Conservation (phyloP, 306 rosid genomes). For the Gastrolobium villosum region DNA sequence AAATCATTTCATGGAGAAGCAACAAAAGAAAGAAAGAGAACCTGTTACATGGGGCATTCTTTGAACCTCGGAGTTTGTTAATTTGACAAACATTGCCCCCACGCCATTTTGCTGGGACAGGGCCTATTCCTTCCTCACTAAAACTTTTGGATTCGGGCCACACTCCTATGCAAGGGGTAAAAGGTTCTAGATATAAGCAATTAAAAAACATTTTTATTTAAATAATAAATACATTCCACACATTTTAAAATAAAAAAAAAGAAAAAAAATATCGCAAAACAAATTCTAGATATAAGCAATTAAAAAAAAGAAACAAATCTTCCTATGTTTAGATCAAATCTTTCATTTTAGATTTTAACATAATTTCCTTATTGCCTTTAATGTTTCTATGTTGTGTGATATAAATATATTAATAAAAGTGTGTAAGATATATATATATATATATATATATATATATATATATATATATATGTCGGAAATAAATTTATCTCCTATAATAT, state of each 20-base stretch:
- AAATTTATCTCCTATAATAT: not conserved
- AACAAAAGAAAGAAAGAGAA: not conserved
- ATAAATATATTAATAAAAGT: not conserved
- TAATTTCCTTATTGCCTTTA: not conserved
- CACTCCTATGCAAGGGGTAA: conserved; percentile 51
- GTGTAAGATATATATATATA: too few species aligned
- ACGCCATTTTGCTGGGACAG: too few species aligned
- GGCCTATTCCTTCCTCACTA: too few species aligned
- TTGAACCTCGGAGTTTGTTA: not conserved
- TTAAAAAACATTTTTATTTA: too few species aligned
- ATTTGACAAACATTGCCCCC: too few species aligned
- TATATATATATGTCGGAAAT: not conserved
- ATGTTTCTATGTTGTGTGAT: not conserved
- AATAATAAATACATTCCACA: too few species aligned
- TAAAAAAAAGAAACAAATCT: not conserved
- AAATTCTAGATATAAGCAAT: not conserved
- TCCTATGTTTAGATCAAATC: not conserved
- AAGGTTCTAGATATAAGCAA: not conserved
- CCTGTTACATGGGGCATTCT: conserved; percentile 59
- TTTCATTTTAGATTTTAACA: not conserved
- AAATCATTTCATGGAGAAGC: too few species aligned
- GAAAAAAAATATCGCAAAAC: too few species aligned
- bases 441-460: too few species aligned
- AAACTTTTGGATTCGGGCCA: not conserved
- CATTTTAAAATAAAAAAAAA: too few species aligned